Evolutionary conservation across 768 basidiomycete species (phyloP), one percentile per base, ranked within the genome.

Genomic region (Trametes meyenii): DNA sequence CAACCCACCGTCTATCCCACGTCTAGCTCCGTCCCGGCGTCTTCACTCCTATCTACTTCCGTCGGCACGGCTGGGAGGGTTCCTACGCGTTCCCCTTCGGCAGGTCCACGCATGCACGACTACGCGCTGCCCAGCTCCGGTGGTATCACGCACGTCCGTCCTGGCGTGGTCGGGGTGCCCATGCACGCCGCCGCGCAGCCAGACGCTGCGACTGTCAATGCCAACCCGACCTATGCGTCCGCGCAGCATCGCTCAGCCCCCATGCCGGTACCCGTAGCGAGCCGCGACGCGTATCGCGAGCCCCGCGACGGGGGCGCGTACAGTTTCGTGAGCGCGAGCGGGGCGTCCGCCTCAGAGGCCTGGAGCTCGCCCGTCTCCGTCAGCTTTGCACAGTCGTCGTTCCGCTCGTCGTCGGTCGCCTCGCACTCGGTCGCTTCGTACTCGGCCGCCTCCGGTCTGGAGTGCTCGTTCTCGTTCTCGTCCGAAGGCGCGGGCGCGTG

Each of bases 51-150:
- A 21, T 68, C 69, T 19, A 67, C 68, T 60, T 66, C 36, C 55
- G 63, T 19, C 48, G 66, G 62, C 72, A 73, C 10, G 78, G 77
- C 46, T 1, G 56, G 56, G 5, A 55, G 58, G 6, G 50, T 53
- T 38, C 26, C 52, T 13, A 58, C 57, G 50, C 64, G 64, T 19
- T 59, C 64, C 2, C 60, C 64, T 13, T 61, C 63, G n/a, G 63
- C 61, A 19, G 85, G 86, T 1, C 87, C 89, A 2, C 81, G 84
- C 45, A 73, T 90, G 68, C 87, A 89, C 64, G 84, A 89, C 71
- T 90, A 87, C 68, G 69, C 85, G 42, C 72, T 88, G 53, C 78
- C 83, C 14, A 62, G 70, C 67, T 63, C 61, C 46, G 75, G 75
- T 26, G 78, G 78, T 13, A 77, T 86, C 43, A 85, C 85, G 4